These are phyloP conservation scores for Myotisia sp. DNA, from an alignment of 2,329 filamentous ascomycete species.

Conservation along the genomic window DNA sequence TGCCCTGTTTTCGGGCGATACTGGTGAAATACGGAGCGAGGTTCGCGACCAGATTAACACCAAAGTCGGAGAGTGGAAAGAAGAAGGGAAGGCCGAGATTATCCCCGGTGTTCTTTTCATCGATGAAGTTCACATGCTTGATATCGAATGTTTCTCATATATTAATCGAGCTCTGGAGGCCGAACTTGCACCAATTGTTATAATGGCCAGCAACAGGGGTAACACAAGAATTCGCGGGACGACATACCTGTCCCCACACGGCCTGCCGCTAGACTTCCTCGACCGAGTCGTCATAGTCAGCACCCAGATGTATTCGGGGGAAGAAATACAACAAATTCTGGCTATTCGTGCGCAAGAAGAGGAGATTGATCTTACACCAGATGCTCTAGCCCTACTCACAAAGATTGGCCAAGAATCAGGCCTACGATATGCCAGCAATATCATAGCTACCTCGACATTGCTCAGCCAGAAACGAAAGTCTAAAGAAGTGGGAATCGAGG, in stretches of 20 bases:
- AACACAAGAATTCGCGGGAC: conserved; percentile 85
- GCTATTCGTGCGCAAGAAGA: conserved; percentile 89
- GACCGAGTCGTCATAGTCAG: conserved; percentile 94
- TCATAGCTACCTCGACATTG: conserved; percentile 87
- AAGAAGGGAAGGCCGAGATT: conserved; percentile 97
- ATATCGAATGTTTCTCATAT: conserved; percentile 98
- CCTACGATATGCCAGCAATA: conserved; percentile 88
- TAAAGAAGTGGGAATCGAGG: conserved; percentile 68
- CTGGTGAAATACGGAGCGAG: conserved; percentile 92
- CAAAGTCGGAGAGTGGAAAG: conserved; percentile 97
- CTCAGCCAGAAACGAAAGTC: conserved; percentile 72
- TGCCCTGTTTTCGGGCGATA: conserved; percentile 93
- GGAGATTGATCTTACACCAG: conserved; percentile 78
- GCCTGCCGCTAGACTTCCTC: conserved; percentile 85
- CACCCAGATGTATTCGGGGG: conserved; percentile 66
- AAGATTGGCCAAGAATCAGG: conserved; percentile 92
- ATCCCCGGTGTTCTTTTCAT: conserved; percentile 96
- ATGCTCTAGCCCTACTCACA: conserved; percentile 81
- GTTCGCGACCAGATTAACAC: conserved; percentile 98
- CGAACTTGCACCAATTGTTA: conserved; percentile 89
- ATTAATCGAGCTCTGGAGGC: conserved; percentile 94
- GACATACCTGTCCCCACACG: conserved; percentile 83
- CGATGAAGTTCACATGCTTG: conserved; percentile 98
- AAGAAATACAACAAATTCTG: conserved; percentile 86
- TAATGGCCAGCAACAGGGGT: conserved; percentile 97